Percentiles rank a stretch among this genome's conserved stretches.
phyloP scores from a whole-genome alignment of 176 grass and related monocot species.

The Aechmea fasciata region DNA sequence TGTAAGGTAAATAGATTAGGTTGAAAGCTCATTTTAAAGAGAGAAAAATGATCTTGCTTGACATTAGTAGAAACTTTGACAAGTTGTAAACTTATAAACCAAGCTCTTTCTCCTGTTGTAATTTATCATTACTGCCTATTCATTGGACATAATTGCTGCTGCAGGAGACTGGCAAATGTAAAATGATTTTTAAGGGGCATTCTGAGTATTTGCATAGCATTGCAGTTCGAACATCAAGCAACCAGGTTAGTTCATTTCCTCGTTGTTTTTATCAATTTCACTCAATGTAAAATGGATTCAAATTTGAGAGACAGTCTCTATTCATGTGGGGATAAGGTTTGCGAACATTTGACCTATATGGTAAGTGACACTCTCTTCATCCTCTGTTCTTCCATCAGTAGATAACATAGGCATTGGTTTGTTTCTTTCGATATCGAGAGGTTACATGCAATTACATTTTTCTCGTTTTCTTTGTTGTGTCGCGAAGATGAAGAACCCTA shows the following conservation, averaged over 20 bases:
- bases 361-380: too few relatives aligned
- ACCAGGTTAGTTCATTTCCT: conserved; percentile 50
- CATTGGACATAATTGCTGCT: conserved; percentile 2
- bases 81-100: neutral
- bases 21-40: conserved; percentile 5
- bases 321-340: too few relatives aligned
- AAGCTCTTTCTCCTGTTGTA: neutral
- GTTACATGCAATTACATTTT: too few relatives aligned
- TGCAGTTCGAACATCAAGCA: conserved; percentile 46
- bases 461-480: too few relatives aligned
- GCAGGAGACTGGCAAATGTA: conserved; percentile 77
- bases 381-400: too few relatives aligned
- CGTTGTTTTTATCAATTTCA: neutral
- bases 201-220: conserved; percentile 75
- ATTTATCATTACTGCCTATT: conserved; percentile 1
- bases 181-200: conserved; percentile 78
- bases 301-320: neutral
- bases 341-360: too few relatives aligned
- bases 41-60: conserved; percentile 16
- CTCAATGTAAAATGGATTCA: neutral
- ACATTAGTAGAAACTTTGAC: neutral
- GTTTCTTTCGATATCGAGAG: too few relatives aligned
- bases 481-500: too few relatives aligned
- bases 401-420: too few relatives aligned
- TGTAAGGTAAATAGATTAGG: conserved; percentile 26